Percentiles rank a stretch among this genome's conserved stretches.
phyloP scores from a whole-genome alignment of 2,329 filamentous ascomycete genomes.

The Lachnellula occidentalis region DNA sequence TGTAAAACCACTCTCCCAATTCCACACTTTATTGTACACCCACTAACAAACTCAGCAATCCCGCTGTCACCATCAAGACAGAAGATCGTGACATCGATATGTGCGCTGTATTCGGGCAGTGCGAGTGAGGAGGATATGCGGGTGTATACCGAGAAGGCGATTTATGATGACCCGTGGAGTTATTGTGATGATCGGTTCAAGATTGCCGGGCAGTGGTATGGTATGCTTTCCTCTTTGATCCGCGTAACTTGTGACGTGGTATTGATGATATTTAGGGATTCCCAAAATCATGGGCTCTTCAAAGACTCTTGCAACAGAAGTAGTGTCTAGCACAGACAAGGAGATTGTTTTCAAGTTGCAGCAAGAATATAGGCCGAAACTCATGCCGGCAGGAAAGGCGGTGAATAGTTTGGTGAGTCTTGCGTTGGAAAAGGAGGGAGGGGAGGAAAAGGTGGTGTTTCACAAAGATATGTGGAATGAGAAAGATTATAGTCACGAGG shows the following conservation, averaged over 20 bases:
- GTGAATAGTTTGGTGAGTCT: conserved; percentile 39
- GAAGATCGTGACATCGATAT: conserved; percentile 38
- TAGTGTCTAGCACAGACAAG: conserved; percentile 34
- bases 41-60: conserved; percentile 13
- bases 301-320: conserved; percentile 37
- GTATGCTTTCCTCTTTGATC: too few relatives aligned
- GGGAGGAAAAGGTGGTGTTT: conserved; percentile 36
- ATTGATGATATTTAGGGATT: conserved; percentile 25
- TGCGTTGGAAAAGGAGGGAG: conserved; percentile 33
- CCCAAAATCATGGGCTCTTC: conserved; percentile 37
- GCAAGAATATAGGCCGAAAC: conserved; percentile 41
- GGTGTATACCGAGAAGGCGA: conserved; percentile 40
- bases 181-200: conserved; percentile 46
- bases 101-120: conserved; percentile 41
- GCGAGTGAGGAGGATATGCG: conserved; percentile 43
- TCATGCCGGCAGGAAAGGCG: conserved; percentile 32
- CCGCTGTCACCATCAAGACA: conserved; percentile 32
- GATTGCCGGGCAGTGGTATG: conserved; percentile 46
- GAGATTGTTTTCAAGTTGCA: conserved; percentile 43
- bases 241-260: too few relatives aligned
- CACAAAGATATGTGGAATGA: conserved; percentile 47
- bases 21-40: too few relatives aligned
- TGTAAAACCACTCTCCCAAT: neutral
- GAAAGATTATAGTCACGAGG: conserved; percentile 43
- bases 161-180: conserved; percentile 44